Percentiles rank a stretch among this genome's conserved stretches.
Conservation (phyloP, 2,329 filamentous ascomycete species). For the Lithohypha guttulata region DNA sequence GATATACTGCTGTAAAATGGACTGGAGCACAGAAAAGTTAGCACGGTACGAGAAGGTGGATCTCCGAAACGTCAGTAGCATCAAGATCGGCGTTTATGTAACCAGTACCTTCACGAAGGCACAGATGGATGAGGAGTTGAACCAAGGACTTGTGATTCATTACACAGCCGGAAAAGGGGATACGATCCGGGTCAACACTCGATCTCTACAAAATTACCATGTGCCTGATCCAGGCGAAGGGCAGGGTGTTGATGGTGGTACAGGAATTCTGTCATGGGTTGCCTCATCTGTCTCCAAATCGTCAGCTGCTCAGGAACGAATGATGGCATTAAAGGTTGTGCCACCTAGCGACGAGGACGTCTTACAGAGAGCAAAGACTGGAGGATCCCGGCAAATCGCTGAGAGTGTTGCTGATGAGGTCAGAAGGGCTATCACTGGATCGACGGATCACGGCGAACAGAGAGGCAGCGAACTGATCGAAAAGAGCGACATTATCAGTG, state of each 20-base stretch:
- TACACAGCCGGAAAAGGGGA: constrained; percentile 65
- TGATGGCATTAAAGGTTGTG: constrained; percentile 35
- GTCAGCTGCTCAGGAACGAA: constrained; percentile 23
- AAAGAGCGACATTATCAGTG: constrained; percentile 63
- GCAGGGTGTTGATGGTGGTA: constrained; percentile 24
- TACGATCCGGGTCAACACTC: constrained; percentile 70
- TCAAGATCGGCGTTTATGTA: constrained; percentile 79
- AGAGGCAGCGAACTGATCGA: constrained; percentile 33
- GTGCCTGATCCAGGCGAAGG: constrained; percentile 27
- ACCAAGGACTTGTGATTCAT: constrained; percentile 71
- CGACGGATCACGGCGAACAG: constrained; percentile 24
- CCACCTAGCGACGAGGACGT: constrained; percentile 18
- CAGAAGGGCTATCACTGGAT: constrained; percentile 50
- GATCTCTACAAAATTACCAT: constrained; percentile 56
- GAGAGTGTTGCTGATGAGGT: constrained; percentile 64
- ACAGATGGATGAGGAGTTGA: constrained; percentile 66
- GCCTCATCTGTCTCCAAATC: constrained; percentile 21
- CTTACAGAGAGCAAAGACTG: background rate
- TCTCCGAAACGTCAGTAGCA: constrained; percentile 58
- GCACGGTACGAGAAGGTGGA: constrained; percentile 80
- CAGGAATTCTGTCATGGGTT: constrained; percentile 33
- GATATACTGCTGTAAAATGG: constrained; percentile 80
- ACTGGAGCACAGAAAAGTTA: constrained; percentile 93
- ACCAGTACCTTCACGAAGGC: constrained; percentile 71
- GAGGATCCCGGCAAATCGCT: constrained; percentile 30